Base-by-base conservation (phyloP, 2,329 filamentous ascomycete genomes). In the Mycosphaerella arachidis region DNA sequence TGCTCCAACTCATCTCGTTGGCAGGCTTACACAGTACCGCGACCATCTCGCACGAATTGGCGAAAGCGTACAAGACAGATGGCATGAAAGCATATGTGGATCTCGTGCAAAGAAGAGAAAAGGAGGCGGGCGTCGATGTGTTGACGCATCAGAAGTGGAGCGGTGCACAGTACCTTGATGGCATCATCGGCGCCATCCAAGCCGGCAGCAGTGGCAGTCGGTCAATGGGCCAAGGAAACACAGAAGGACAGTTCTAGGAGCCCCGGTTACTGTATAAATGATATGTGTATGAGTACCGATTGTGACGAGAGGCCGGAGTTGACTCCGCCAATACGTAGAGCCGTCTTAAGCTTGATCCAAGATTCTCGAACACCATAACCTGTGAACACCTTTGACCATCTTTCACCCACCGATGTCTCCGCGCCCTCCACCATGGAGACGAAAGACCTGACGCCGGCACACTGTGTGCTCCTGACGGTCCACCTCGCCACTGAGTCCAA, bases 1-100 rank as follows among this genome's bases (percentile, higher is more conserved):
- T 86, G 27, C 76, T 88, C 57, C 85, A 88, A 74, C 77, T 88
- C 46, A 86, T 88, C 64, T 85, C 83, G 7, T 77, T 87, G 2
- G 85, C 85, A 1, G 85, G 85, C 20, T 70, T 88, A n/a, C 85
- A 88, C 71, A 81, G 77, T 35, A 86, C 82, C 2, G 85, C 85
- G 3, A 86, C 84, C 0, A 83, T 87, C 48, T 85, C 83, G 0
- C 80, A 86, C 59, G 90, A 97, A 77, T 81, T 99, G 18, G 89
- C 91, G 9, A 84, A 84, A 61, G 84, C 81, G 6, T 99, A 96
- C 80, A 95, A 91, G 79, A 84, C 86, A 13, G 89, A 97, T 57
- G 94, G 94, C 57, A 99, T 99, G 94, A 82, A 94, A 70, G 93
- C 94, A 0, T 99, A 99, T 71, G 94, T 97, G n/a, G 90, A 96